A percentile compares a stretch with the other conserved stretches of the same genome.
Conservation (phyloP, 768 basidiomycete species). For the Trichaptum fuscoviolaceum region DNA sequence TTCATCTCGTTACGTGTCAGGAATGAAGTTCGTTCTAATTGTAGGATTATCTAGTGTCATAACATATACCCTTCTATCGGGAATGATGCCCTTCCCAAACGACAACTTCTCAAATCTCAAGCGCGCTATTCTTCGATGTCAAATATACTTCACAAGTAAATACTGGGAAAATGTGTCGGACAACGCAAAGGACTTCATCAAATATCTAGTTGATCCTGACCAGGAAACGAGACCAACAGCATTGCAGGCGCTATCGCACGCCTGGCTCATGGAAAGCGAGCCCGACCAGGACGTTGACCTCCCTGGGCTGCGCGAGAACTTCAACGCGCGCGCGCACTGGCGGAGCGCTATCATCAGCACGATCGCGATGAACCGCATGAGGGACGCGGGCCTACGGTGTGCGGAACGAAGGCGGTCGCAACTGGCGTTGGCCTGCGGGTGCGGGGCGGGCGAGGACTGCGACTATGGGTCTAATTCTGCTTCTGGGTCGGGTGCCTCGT, state of each 20-base stretch:
- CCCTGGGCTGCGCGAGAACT: conserved; percentile 29
- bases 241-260: conserved; percentile 33
- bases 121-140: conserved; percentile 33
- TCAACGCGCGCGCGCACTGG: conserved; percentile 24
- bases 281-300: conserved; percentile 29
- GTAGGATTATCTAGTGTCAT: conserved; percentile 30
- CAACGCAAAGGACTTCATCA: conserved; percentile 42
- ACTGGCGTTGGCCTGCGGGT: background rate
- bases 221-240: conserved; percentile 37
- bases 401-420: background rate
- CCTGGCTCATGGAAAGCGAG: conserved; percentile 27
- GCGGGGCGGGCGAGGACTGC: background rate
- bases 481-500: background rate
- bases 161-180: conserved; percentile 43
- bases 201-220: conserved; percentile 31
- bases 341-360: conserved; percentile 22
- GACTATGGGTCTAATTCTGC: background rate
- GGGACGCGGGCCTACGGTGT: background rate
- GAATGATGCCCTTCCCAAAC: conserved; percentile 41
- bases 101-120: conserved; percentile 34
- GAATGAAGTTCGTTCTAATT: background rate
- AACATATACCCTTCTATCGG: conserved; percentile 42
- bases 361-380: conserved; percentile 15
- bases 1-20: background rate
- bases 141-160: conserved; percentile 39